Evolutionary conservation across 164 flowering plant species (phyloP).

Genomic region (Cinnamomum chago): DNA sequence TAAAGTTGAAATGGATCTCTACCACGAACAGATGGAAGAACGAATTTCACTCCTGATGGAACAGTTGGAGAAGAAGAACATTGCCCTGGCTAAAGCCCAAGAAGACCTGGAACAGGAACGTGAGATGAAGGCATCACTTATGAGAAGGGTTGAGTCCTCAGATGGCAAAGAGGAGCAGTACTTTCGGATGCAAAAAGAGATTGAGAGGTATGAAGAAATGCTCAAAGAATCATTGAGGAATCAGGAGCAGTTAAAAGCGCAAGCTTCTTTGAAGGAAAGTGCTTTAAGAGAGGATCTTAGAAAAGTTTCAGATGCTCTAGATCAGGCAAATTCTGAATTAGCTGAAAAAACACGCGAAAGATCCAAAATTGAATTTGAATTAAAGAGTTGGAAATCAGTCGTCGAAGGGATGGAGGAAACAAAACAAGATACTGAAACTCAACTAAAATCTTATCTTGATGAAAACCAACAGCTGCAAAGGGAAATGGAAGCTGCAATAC

Average conservation of each 20-base stretch:
- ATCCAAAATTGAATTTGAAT: slow-evolving; percentile 18
- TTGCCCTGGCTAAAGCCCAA: slow-evolving; percentile 16
- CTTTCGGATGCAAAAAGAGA: slow-evolving; percentile 21
- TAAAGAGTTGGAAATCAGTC: slow-evolving; percentile 27
- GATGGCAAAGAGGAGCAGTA: slow-evolving; percentile 20
- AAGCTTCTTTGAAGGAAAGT: slow-evolving; percentile 23
- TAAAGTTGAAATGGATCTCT: slow-evolving; percentile 11
- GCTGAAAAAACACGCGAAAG: slow-evolving; percentile 21
- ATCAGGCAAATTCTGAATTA: slow-evolving; percentile 26
- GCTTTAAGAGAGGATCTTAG: slow-evolving; percentile 20
- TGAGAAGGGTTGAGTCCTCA: slow-evolving; percentile 18
- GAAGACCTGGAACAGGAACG: slow-evolving; percentile 19
- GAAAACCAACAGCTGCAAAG: slow-evolving; percentile 18
- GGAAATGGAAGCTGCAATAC: slow-evolving; percentile 40
- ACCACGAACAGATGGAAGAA: slow-evolving; percentile 14
- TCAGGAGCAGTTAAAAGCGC: slow-evolving; percentile 26
- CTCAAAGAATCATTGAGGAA: slow-evolving; percentile 25
- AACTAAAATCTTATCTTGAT: slow-evolving; percentile 19
- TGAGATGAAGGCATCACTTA: slow-evolving; percentile 12
- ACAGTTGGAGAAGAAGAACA: slow-evolving; percentile 26
- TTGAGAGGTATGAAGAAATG: slow-evolving; percentile 22
- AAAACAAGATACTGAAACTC: slow-evolving; percentile 1
- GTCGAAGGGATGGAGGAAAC: slow-evolving; percentile 14
- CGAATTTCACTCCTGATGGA: slow-evolving; percentile 15
- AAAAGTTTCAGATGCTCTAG: slow-evolving; percentile 26